Conservation (phyloP, 192 early-diverging fungal genomes). For the Fimicolochytrium jonesii region DNA sequence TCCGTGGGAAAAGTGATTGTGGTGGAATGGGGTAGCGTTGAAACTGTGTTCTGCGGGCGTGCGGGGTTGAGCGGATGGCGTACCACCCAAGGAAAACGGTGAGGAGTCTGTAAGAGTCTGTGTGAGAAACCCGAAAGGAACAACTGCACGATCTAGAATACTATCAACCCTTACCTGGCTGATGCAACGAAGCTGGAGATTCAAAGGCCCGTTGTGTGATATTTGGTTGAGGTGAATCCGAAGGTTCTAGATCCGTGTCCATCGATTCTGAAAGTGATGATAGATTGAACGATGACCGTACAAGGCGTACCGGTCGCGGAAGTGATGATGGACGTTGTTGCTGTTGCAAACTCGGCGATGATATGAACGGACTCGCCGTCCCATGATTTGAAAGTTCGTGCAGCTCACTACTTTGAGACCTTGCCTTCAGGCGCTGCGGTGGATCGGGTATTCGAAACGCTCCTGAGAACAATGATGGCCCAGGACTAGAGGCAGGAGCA, state of each 20-base stretch:
- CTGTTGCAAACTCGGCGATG: not conserved
- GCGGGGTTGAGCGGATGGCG: not conserved
- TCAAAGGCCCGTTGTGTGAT: not conserved
- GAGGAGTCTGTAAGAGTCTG: not conserved
- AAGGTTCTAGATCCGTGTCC: not conserved
- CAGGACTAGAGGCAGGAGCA: not conserved
- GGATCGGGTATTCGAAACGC: not conserved
- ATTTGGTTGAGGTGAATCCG: not conserved
- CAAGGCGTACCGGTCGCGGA: constrained; percentile 6
- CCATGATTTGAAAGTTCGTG: no score
- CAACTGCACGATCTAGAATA: not conserved
- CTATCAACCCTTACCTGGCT: not conserved
- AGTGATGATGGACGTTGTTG: constrained; percentile 11
- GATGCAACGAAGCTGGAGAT: not conserved
- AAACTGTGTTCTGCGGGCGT: not conserved
- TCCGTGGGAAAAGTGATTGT: constrained; percentile 3
- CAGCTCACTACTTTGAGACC: not conserved
- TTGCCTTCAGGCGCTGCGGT: not conserved
- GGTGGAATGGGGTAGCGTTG: not conserved
- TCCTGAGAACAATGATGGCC: not conserved
- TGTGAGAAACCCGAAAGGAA: not conserved
- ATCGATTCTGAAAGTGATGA: constrained; percentile 10
- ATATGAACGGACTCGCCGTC: no score
- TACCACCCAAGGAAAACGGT: not conserved
- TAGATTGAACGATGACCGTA: not conserved